A percentile compares a stretch with the other conserved stretches of the same genome.
These are phyloP conservation scores for Lagenaria siceraria DNA, from an alignment of 306 rosid species.

Conservation along the genomic window DNA sequence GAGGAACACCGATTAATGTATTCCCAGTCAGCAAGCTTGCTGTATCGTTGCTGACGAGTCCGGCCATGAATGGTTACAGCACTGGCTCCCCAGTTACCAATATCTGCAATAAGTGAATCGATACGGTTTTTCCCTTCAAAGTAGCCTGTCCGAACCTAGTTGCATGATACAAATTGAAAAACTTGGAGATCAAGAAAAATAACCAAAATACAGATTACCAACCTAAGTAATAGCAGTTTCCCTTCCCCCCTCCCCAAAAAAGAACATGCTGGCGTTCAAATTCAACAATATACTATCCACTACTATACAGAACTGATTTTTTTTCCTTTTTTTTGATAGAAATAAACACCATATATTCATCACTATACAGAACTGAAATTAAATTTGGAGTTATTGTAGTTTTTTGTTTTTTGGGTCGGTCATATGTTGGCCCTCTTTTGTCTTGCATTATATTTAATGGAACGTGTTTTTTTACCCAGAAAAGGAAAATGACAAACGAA, in stretches of 20 bases:
- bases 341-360: too few relatives aligned
- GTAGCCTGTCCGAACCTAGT: slow-evolving; percentile 76
- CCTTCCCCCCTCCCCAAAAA: neutral
- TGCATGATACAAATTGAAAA: slow-evolving; percentile 13
- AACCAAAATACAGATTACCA: neutral
- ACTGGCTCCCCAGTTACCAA: slow-evolving; percentile 75
- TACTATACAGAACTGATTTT: neutral
- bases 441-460: too few relatives aligned
- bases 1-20: slow-evolving; percentile 58
- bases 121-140: slow-evolving; percentile 86
- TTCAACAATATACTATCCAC: neutral
- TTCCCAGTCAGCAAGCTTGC: slow-evolving; percentile 98
- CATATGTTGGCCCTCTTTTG: too few relatives aligned
- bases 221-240: neutral
- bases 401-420: too few relatives aligned
- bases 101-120: slow-evolving; percentile 67
- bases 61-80: slow-evolving; percentile 88
- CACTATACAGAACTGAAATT: too few relatives aligned
- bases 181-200: neutral
- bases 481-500: too few relatives aligned
- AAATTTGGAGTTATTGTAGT: too few relatives aligned
- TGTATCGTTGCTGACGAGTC: slow-evolving; percentile 91
- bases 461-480: too few relatives aligned
- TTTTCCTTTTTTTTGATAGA: too few relatives aligned
- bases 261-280: neutral